Conservation (phyloP, 768 basidiomycete species). For the Tephrocybe sp. region DNA sequence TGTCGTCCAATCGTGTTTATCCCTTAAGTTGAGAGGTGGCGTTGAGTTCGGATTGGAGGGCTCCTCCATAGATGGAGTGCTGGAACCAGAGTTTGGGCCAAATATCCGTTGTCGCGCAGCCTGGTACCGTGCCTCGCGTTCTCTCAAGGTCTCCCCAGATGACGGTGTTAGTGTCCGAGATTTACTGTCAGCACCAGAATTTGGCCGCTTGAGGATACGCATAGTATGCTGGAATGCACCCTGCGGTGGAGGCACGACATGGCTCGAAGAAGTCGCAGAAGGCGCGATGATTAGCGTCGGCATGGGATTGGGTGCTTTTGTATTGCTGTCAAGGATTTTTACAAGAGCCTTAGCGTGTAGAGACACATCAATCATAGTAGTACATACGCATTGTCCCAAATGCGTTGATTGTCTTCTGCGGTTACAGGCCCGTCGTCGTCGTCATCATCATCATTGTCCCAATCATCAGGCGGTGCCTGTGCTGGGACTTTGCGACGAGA, state of each 20-base stretch:
- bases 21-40: background rate
- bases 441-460: slow-evolving; percentile 26
- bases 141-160: slow-evolving; percentile 43
- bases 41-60: background rate
- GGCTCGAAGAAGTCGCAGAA: slow-evolving; percentile 30
- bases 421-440: slow-evolving; percentile 21
- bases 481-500: slow-evolving; percentile 9
- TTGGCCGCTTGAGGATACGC: slow-evolving; percentile 71
- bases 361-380: background rate
- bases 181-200: slow-evolving; percentile 26
- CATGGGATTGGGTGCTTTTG: slow-evolving; percentile 60
- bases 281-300: slow-evolving; percentile 53
- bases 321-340: slow-evolving; percentile 47
- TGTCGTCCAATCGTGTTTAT: slow-evolving; percentile 9
- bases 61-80: background rate
- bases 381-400: slow-evolving; percentile 77
- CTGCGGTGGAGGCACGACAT: slow-evolving; percentile 46
- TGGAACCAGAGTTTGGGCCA: slow-evolving; percentile 27
- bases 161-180: slow-evolving; percentile 26
- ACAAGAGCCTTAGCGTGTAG: background rate
- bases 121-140: slow-evolving; percentile 71
- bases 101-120: slow-evolving; percentile 76
- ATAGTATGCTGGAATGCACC: slow-evolving; percentile 60
- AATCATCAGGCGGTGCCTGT: slow-evolving; percentile 23
- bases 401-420: slow-evolving; percentile 43